Conservation (phyloP, 306 rosid species). For the Dalbergia cochinchinensis region DNA sequence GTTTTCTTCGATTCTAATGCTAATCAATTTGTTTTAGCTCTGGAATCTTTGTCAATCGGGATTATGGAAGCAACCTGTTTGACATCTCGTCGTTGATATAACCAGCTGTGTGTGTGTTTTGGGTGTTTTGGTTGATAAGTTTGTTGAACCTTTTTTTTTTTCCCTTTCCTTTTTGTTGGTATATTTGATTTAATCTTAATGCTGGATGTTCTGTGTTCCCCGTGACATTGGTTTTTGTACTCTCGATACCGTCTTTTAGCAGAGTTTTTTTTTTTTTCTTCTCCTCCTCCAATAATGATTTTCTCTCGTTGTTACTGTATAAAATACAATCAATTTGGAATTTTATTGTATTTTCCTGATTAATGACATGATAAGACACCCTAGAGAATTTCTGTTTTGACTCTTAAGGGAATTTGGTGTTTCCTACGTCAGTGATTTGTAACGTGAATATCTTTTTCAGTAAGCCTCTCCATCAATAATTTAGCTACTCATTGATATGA, state of each 20-base stretch:
- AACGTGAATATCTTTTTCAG: not conserved
- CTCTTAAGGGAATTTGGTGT: not conserved
- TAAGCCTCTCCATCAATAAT: constrained; percentile 10
- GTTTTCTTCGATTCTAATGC: constrained; percentile 17
- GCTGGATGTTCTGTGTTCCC: constrained; percentile 17
- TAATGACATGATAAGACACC: not conserved
- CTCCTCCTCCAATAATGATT: not conserved
- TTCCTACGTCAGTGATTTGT: not conserved
- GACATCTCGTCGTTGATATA: constrained; percentile 1
- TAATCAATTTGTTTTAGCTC: not conserved
- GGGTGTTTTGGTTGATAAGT: not conserved
- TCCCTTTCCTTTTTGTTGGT: not conserved
- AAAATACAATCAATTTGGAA: not conserved
- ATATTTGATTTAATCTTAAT: constrained; percentile 17
- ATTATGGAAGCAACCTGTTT: not conserved
- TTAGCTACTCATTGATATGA: constrained; percentile 13
- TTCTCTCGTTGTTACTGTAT: not conserved
- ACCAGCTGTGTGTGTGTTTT: not conserved
- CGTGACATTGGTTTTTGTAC: constrained; percentile 2
- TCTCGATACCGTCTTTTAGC: not conserved
- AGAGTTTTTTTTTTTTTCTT: not conserved
- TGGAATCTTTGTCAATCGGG: not conserved
- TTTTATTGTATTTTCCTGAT: not conserved
- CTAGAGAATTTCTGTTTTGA: not conserved
- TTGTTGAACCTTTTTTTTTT: not conserved